Base-by-base conservation (phyloP, 371 early-diverging fungal species). In the Neoconidiobolus thromboides region DNA sequence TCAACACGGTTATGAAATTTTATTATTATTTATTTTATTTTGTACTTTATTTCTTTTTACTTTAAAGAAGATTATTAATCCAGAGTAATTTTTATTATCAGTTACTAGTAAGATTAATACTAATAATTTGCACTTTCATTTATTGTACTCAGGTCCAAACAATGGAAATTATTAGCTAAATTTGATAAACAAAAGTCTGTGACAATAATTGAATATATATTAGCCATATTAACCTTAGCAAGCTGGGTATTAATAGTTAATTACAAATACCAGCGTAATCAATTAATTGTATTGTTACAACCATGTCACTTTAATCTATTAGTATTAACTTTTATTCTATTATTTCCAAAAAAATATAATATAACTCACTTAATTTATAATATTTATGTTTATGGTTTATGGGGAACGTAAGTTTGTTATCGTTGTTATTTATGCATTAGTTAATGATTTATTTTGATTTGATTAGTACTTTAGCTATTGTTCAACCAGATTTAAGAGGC, bases 281-380 rank as follows among this genome's bases (percentile, higher is more conserved):
- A 55, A 5, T 42, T 55, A 9, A 55, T 55, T 3, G 26, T 40
- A 3, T 14, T 81, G 71, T 67, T 79, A 7, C 81, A 81, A 57
- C 81, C 81, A 3, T 81, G 81, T 65, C 81, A 81, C 62, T 72
- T 81, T 73, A 75, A 74, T 41, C 76, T 76, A 2, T 62, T 76
- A 58, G 40, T 78, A 47, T 56, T 81, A 58, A 71, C 77, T 60
- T 42, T 68, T 39, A 72, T 73, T 62, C 63, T 81, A 68, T 51
- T 64, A 36, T 71, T 68, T 51, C 73, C 74, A 52, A 67, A 71
- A 60, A 69, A 72, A 15, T 61, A 64, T 15, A 69, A 72, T 1
- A 61, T 70, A 44, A 74, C 76, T 2, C 73, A 75, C 47, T 39
- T 78, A 43, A 52, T 76, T 14, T 74, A 78, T 64, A 81, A 81